Conservation (phyloP, 2,329 filamentous ascomycete genomes). For the Diaporthe humulicola region DNA sequence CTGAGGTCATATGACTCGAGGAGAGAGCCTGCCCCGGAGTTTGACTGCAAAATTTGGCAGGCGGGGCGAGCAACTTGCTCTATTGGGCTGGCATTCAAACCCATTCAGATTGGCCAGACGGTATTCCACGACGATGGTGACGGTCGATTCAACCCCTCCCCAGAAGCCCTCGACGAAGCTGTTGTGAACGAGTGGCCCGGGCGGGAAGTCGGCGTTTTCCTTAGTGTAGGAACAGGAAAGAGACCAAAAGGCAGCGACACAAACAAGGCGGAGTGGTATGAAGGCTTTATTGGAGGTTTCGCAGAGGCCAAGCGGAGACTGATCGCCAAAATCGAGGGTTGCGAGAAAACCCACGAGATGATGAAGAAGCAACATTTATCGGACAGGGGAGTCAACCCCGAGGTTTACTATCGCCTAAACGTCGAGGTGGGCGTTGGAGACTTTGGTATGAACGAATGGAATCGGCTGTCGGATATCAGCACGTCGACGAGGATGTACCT, state of each 20-base stretch:
- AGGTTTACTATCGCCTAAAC: constrained; percentile 97
- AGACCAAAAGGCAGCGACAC: constrained; percentile 75
- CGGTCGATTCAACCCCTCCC: constrained; percentile 92
- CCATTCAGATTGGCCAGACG: constrained; percentile 92
- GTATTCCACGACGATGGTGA: constrained; percentile 93
- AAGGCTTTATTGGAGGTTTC: constrained; percentile 92
- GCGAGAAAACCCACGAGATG: constrained; percentile 88
- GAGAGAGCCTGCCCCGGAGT: constrained; percentile 90
- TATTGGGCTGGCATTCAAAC: constrained; percentile 94
- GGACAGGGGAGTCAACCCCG: constrained; percentile 83
- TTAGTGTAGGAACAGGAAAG: constrained; percentile 95
- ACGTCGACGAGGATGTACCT: constrained; percentile 91
- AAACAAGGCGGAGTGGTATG: constrained; percentile 88
- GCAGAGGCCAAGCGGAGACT: constrained; percentile 88
- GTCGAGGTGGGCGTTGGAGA: constrained; percentile 96
- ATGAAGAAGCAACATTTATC: constrained; percentile 85
- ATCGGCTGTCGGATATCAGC: constrained; percentile 92
- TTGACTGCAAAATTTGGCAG: constrained; percentile 96
- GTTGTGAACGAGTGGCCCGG: constrained; percentile 95
- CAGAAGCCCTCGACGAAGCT: constrained; percentile 89
- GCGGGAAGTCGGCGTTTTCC: constrained; percentile 89
- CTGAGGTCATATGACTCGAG: constrained; percentile 96
- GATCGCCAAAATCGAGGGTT: constrained; percentile 94
- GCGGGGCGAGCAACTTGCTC: constrained; percentile 94
- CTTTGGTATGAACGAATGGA: constrained; percentile 99